Evolutionary conservation across 257 asterid species (phyloP), one percentile per base, ranked within the genome.

Genomic region (Perilla frutescens): DNA sequence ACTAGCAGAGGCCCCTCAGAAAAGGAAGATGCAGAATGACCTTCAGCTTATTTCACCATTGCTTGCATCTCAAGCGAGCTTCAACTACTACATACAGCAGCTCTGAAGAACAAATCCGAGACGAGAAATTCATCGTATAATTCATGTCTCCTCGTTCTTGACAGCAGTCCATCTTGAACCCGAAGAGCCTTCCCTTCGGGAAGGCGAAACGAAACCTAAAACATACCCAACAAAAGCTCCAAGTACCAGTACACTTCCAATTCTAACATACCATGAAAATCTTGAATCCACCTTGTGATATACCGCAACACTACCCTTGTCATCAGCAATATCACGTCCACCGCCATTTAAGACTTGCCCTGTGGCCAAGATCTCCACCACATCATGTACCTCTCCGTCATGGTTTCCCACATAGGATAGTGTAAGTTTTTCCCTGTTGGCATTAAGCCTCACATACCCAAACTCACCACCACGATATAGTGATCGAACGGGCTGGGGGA

Each of bases 401-500:
- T 93, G 97, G 73, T 91, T 93, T 59, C 98, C 98, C 26, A 93
- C 84, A 13, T 89, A 93, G 6, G 92, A 89, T 62, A 93, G 63
- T 1, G 81, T 83, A 3, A 93, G 91, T 70, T 84, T 93, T 84
- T 93, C 80, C 82, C 45, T 85, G 41, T 91, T 82, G 12, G 94
- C 97, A 11, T 60, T 68, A 43, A 93, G 88, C 79, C 92, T 81
- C 3, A 90, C 78, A 66, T 91, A 93, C 34, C 98, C 98, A 72
- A 91, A 89, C 76, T 82, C 94, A 29, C 98, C 96, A 48, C 89
- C 92, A 0, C 98, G 93, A 20, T 84, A 91, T 81, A 88, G 34
- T 1, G 98, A 93, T 41, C 80, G 82, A n/a, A 62, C 70, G 0
- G 96, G 98, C 78, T 93, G 98, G 2, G 98, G 98, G 55, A 79